Base-by-base conservation (phyloP, 2,329 filamentous ascomycete species). In the Colletotrichum orchidophilum region DNA sequence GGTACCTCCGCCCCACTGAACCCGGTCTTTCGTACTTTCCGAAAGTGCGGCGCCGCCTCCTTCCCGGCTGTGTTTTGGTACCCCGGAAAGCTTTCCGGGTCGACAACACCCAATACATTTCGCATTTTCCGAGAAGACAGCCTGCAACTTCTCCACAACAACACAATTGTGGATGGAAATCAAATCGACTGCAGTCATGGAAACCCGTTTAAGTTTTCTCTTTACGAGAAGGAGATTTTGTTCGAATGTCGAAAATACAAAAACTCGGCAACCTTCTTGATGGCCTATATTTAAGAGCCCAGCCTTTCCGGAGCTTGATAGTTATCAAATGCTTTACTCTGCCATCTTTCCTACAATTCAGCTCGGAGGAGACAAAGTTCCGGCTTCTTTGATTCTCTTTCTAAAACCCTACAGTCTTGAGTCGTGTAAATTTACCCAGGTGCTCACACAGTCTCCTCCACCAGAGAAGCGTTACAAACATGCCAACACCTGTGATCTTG, bases 21-120 rank as follows among this genome's bases (percentile, higher is more conserved):
- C 31, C 31, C 63, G 67, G 67, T 21, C 29, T 29, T 67, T 70
- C 63, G 67, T 63, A 67, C 55, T 58, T 7, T 67, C 63, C 67
- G 62, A 70, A 70, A 66, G 54, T 70, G 67, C 62, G 67, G 49
- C 8, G 15, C n/a, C 15, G 24, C 12, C 21, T 13, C 5, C n/a
- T 11, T 46, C 29, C 1, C 6, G 52, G 18, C 27, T 29, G 12
- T 52, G n/a, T 29, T 50, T 39, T 52, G 27, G 18, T 18, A 15
- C 27, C 15, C 15, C 33, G 9, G 31, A 29, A 49, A 42, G 54
- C n/a, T 33, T 33, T 13, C 46, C 42, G 33, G 62, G 29, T 49
- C 13, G 33, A 55, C 39, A 15, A 26, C 39, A 18, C 18, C 39
- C 39, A 63, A 42, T 31, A 42, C 8, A 52, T 39, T 35, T 63